Evolutionary conservation across 305 asterid species (phyloP).

Genomic region (Plantago coronopus): DNA sequence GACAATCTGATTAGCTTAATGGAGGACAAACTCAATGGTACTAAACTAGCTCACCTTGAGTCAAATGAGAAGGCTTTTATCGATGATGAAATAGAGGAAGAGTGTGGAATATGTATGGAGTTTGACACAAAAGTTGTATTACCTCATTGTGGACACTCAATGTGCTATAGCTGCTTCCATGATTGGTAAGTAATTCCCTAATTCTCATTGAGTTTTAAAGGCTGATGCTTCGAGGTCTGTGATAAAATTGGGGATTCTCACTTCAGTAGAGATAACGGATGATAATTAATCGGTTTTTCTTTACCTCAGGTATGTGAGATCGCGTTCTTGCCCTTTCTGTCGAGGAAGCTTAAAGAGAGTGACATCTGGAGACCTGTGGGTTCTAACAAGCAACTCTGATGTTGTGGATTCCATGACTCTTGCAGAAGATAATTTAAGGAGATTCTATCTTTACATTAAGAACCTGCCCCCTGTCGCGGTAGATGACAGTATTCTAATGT

Average conservation of each 20-base stretch:
- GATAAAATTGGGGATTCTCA: neutral
- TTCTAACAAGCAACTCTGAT: conserved; percentile 38
- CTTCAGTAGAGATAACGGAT: too few relatives aligned
- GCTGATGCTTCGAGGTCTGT: neutral
- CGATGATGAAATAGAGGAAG: conserved; percentile 38
- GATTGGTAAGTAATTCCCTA: conserved; percentile 47
- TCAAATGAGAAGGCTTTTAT: conserved; percentile 19
- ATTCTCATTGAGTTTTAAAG: neutral
- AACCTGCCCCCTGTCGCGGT: conserved; percentile 41
- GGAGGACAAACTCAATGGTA: conserved; percentile 31
- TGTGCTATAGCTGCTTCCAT: conserved; percentile 51
- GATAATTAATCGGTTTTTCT: neutral
- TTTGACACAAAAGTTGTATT: conserved; percentile 40
- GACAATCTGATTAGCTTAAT: conserved; percentile 35
- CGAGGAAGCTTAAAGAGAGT: conserved; percentile 58
- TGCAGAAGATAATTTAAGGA: conserved; percentile 46
- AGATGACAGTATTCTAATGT: conserved; percentile 36
- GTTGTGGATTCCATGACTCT: conserved; percentile 46
- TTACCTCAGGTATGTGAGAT: conserved; percentile 34
- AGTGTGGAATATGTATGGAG: conserved; percentile 68
- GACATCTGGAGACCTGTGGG: conserved; percentile 47
- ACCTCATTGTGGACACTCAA: conserved; percentile 61
- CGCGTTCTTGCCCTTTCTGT: conserved; percentile 63
- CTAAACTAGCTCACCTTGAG: conserved; percentile 22
- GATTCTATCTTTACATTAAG: conserved; percentile 48